Percentiles rank a stretch among this genome's conserved stretches.
Evolutionary conservation across 192 early-diverging fungal genomes (phyloP).

Genomic region (Podila minutissima): DNA sequence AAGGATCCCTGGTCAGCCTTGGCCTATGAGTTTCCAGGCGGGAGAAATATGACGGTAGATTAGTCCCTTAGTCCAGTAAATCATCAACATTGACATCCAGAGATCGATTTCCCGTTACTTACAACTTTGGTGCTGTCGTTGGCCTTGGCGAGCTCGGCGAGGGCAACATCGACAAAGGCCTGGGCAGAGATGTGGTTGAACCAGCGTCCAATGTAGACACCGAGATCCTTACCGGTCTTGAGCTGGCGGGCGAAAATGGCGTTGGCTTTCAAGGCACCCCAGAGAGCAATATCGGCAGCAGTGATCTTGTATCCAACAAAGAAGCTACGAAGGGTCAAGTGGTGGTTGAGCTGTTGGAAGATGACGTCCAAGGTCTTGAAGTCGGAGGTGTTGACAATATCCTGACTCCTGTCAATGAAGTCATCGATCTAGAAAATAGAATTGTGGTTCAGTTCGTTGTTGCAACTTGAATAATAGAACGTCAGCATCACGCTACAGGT

Average conservation of each 20-base stretch:
- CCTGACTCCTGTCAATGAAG: conserved; percentile 79
- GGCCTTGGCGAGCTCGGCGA: conserved; percentile 56
- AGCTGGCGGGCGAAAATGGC: conserved; percentile 81
- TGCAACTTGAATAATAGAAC: too few relatives aligned
- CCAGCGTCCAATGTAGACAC: conserved; percentile 84
- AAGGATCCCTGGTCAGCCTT: conserved; percentile 83
- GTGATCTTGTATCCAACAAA: conserved; percentile 81
- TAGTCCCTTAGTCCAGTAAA: neutral
- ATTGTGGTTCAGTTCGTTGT: neutral
- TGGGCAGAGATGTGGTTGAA: conserved; percentile 75
- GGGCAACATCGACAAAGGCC: conserved; percentile 59
- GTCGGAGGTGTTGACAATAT: conserved; percentile 66
- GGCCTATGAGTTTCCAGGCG: conserved; percentile 20
- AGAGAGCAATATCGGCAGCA: conserved; percentile 85
- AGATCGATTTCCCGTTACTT: neutral
- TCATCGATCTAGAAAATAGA: conserved; percentile 59
- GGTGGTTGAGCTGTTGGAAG: conserved; percentile 80
- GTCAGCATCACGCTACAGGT: neutral
- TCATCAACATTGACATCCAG: too few relatives aligned
- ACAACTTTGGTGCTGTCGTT: conserved; percentile 61
- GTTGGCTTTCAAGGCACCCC: conserved; percentile 85
- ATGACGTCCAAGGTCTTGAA: conserved; percentile 77
- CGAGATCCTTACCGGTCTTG: conserved; percentile 79
- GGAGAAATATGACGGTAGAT: neutral
- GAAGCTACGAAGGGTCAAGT: conserved; percentile 85